Conservation (phyloP, 257 asterid genomes). For the Nicotiana noctiflora region DNA sequence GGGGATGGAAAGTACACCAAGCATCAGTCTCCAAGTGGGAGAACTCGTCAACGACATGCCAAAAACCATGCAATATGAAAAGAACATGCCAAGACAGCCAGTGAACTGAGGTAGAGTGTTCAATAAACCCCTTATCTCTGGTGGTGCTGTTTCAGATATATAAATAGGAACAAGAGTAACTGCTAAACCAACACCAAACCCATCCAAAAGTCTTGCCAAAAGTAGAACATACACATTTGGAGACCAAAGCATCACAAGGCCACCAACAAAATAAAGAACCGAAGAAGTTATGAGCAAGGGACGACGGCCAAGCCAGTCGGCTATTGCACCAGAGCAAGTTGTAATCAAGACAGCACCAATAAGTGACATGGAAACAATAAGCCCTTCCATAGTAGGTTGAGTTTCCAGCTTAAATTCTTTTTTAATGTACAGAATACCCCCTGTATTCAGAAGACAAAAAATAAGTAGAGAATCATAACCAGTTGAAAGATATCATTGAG, state of each 20-base stretch:
- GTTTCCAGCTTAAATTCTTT: slow-evolving; percentile 46
- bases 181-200: slow-evolving; percentile 60
- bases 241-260: slow-evolving; percentile 56
- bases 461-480: background rate
- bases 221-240: slow-evolving; percentile 56
- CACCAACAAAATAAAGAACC: slow-evolving; percentile 36
- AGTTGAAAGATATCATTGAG: background rate
- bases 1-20: slow-evolving; percentile 46
- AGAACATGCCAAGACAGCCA: slow-evolving; percentile 45
- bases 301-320: slow-evolving; percentile 59
- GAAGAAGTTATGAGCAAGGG: slow-evolving; percentile 54
- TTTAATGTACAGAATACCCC: slow-evolving; percentile 46
- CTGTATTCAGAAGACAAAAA: slow-evolving; percentile 19
- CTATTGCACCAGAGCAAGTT: slow-evolving; percentile 41
- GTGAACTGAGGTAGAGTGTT: slow-evolving; percentile 67
- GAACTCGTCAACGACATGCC: slow-evolving; percentile 45
- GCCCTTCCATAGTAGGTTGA: slow-evolving; percentile 54
- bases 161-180: slow-evolving; percentile 56
- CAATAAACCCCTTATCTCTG: slow-evolving; percentile 56
- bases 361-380: slow-evolving; percentile 54
- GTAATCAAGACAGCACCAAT: slow-evolving; percentile 57
- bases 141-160: slow-evolving; percentile 62
- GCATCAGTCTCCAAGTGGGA: slow-evolving; percentile 64
- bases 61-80: slow-evolving; percentile 49
- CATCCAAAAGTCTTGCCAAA: slow-evolving; percentile 51